These are phyloP conservation scores for Boeremia lycopersici DNA, from an alignment of 2,329 filamentous ascomycete genomes.

Conservation along the genomic window DNA sequence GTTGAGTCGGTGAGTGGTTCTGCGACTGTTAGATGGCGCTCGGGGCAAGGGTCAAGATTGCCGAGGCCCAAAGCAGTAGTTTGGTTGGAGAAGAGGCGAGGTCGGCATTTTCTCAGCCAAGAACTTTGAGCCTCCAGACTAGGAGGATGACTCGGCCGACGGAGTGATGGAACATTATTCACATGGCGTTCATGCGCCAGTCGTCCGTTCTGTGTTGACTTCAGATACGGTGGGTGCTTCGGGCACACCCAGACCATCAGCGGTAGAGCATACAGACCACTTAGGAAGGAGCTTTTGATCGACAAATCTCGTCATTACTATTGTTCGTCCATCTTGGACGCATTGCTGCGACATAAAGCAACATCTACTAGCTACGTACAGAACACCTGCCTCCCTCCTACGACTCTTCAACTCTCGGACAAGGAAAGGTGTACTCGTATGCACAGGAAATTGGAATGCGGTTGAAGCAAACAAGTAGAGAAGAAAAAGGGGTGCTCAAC, in stretches of 20 bases:
- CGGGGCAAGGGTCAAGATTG: conserved; percentile 20
- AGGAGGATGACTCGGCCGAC: conserved; percentile 9
- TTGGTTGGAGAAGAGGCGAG: conserved; percentile 14
- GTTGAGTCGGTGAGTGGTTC: conserved; percentile 27
- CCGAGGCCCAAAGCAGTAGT: conserved; percentile 19
- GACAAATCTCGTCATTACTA: conserved; percentile 16
- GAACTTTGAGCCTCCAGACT: conserved; percentile 10
- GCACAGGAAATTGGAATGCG: conserved; percentile 15
- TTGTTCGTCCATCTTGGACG: conserved; percentile 17
- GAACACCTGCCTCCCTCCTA: conserved; percentile 7
- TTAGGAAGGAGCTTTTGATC: neutral
- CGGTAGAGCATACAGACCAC: too few species aligned
- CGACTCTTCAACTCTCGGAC: conserved; percentile 10
- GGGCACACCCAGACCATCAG: too few species aligned
- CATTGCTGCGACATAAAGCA: conserved; percentile 13
- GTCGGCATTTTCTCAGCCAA: conserved; percentile 9
- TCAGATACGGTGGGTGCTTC: neutral
- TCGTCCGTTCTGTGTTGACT: neutral
- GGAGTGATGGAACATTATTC: neutral
- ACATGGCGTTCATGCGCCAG: neutral
- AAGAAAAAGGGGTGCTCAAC: conserved; percentile 13
- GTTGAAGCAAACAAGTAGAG: conserved; percentile 16
- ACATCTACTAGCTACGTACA: conserved; percentile 14
- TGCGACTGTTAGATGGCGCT: conserved; percentile 17
- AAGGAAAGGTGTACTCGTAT: conserved; percentile 20